Base-by-base conservation (phyloP, 108 stramenopile genomes). In the Cyclostephanos tholiformis region DNA sequence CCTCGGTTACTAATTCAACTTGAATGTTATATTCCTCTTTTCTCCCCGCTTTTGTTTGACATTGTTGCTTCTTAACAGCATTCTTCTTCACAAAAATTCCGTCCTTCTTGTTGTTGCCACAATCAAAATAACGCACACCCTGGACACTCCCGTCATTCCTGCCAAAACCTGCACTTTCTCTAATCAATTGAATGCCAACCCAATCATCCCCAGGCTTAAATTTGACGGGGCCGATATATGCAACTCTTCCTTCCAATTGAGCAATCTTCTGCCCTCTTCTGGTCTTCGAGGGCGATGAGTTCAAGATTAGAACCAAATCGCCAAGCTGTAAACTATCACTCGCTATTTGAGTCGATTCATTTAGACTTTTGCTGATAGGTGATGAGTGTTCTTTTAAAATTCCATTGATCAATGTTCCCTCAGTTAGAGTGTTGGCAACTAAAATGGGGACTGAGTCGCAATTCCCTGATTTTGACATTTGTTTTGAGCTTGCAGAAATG, bases 111-210 rank as follows among this genome's bases (percentile, higher is more conserved):
- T 57, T 59, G n/a, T 67, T 6, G 52, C 52, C 59, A 53, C 44
- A 52, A 23, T 53, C 55, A 67, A 65, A 80, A 55, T 74, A 65
- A 44, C 63, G 25, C 46, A 51, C 32, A 49, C 65, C 59, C 53
- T 60, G n/a, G 73, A 53, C 69, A 48, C 20, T 25, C 12, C 63
- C 60, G 23, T 73, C 48, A 43, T 67, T 58, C 38, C 38, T 74
- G 9, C 52, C 61, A 25, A 63, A 16, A 35, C 88, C 88, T 9
- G 85, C 85, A 55, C 86, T 87, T 36, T 61, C 20, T 22, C 90
- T 89, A 23, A 90, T 92, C 61, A 95, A 80, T 30, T 86, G 87
- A 32, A 95, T 72, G 10, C 94, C 94, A n/a, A 92, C 78, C 89
- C 88, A 92, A 70, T 92, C 89, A 61, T 86, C 80, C 19, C 84